Base-by-base conservation (phyloP, 2,329 filamentous ascomycete species). In the Botryotinia calthae region DNA sequence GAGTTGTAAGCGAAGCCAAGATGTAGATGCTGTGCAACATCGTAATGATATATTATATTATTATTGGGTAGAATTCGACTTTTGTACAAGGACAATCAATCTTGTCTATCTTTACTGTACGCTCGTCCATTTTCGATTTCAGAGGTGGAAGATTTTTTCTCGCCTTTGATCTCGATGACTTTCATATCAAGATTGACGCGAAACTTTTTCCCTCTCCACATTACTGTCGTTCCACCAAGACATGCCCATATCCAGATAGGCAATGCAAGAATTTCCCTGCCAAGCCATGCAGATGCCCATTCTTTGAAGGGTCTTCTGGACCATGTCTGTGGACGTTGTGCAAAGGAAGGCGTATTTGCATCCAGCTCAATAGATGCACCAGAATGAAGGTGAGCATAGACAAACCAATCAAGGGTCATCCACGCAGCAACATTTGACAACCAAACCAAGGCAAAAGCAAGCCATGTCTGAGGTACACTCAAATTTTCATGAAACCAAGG, bases 171-270 rank as follows among this genome's bases (percentile, higher is more conserved):
- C 70, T 90, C 89, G 76, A 88, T 86, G 40, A 97, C 95, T 68
- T 90, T 93, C 86, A 95, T 95, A 81, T 98, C 93, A 77, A 93
- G 86, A 1, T 91, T 89, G 1, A 98, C 95, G 78, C 88, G 88
- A 81, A 98, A 98, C 42, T 85, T 87, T 79, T 90, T 91, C 0
- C 95, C 95, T 72, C 96, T 86, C 97, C 96, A 99, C 70, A 88
- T 88, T 0, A 99, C 93, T 0, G 90, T 95, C 2, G 92, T 89
- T 0, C 96, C 96, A n/a, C 95, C 91, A 77, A 93, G 89, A 31
- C 98, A 93, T 0, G 96, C 96, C 88, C 91, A 94, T 0, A 89
- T 84, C 96, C 96, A 99, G 73, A 99, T 91, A 0, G 95, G 95
- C 63, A 97, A 84, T 0, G 96, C 95, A 14, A 98, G 85, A 0